phyloP scores from a whole-genome alignment of 495 filamentous ascomycete species.

The Hyaloscypha bicolor region DNA sequence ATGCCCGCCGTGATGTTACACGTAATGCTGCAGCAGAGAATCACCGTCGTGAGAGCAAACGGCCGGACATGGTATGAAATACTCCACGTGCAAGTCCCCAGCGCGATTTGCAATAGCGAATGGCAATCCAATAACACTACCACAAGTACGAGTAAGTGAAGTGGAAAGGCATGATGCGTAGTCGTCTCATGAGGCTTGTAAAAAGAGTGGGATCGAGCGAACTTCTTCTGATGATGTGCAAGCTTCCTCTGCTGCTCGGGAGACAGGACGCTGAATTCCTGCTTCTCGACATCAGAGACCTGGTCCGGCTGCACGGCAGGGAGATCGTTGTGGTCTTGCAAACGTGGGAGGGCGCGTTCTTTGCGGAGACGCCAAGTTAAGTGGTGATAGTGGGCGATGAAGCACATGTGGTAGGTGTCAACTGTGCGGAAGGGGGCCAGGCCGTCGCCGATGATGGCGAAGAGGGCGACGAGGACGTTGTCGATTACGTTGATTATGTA shows the following conservation, averaged over 20 bases:
- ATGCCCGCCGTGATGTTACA: constrained; percentile 73
- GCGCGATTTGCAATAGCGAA: constrained; percentile 71
- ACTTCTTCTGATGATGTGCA: constrained; percentile 72
- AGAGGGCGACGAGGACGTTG: constrained; percentile 74
- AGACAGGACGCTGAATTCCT: constrained; percentile 57
- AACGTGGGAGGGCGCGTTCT: constrained; percentile 59
- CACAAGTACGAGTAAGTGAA: constrained; percentile 68
- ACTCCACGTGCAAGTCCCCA: constrained; percentile 73
- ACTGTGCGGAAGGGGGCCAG: constrained; percentile 73
- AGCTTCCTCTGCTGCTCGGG: constrained; percentile 63
- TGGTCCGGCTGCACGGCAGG: constrained; percentile 52
- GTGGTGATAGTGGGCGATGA: constrained; percentile 56
- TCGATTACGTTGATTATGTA: constrained; percentile 78
- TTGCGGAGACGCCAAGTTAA: constrained; percentile 71
- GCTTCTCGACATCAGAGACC: constrained; percentile 44
- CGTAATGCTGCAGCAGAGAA: constrained; percentile 74
- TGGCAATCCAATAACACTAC: constrained; percentile 77
- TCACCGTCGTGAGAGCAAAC: constrained; percentile 72
- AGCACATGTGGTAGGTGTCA: constrained; percentile 70
- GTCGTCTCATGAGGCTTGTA: constrained; percentile 84
- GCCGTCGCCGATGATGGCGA: constrained; percentile 76
- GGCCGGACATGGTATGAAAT: constrained; percentile 65
- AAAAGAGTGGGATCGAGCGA: constrained; percentile 76
- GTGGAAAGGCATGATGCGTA: constrained; percentile 78
- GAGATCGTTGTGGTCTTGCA: constrained; percentile 73